Percentiles rank a stretch among this genome's conserved stretches.
These are phyloP conservation scores for Plantago lanceolata DNA, from an alignment of 305 asterid species.

Conservation along the genomic window DNA sequence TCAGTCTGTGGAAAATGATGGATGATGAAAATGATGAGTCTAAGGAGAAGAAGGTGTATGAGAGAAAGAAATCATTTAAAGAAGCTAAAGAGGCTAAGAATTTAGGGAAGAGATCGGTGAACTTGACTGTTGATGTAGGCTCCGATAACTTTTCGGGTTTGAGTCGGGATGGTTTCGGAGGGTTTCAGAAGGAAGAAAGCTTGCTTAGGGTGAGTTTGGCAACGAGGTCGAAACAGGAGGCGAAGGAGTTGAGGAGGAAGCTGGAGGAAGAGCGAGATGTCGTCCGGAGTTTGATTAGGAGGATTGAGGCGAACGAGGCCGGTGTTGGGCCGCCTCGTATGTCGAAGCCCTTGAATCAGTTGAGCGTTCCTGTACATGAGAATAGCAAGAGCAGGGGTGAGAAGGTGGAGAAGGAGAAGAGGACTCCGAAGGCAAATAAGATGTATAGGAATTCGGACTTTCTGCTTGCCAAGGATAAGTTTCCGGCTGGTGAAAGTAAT, in stretches of 20 bases:
- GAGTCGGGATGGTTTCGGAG: constrained; percentile 41
- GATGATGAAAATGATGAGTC: constrained; percentile 45
- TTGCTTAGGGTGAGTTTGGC: constrained; percentile 56
- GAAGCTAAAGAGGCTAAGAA: constrained; percentile 35
- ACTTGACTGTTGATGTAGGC: constrained; percentile 35
- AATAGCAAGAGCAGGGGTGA: constrained; percentile 41
- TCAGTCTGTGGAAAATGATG: constrained; percentile 29
- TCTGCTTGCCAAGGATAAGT: constrained; percentile 60
- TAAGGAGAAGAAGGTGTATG: constrained; percentile 48
- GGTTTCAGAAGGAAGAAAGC: constrained; percentile 44
- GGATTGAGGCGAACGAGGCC: constrained; percentile 54
- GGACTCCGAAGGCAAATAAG: constrained; percentile 67
- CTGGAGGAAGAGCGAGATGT: constrained; percentile 63
- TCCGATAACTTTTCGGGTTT: constrained; percentile 45
- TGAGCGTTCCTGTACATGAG: constrained; percentile 51
- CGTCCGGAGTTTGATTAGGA: constrained; percentile 61
- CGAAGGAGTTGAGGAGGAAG: constrained; percentile 60
- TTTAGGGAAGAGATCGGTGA: constrained; percentile 28
- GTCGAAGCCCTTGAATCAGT: constrained; percentile 49
- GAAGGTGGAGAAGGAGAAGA: constrained; percentile 55
- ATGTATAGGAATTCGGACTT: constrained; percentile 59
- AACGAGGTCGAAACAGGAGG: constrained; percentile 62
- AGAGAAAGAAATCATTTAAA: constrained; percentile 42
- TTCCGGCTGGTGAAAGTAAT: constrained; percentile 56
- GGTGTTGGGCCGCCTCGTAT: constrained; percentile 37